Conservation (phyloP, 108 stramenopile species). For the Nitzschia palea region DNA sequence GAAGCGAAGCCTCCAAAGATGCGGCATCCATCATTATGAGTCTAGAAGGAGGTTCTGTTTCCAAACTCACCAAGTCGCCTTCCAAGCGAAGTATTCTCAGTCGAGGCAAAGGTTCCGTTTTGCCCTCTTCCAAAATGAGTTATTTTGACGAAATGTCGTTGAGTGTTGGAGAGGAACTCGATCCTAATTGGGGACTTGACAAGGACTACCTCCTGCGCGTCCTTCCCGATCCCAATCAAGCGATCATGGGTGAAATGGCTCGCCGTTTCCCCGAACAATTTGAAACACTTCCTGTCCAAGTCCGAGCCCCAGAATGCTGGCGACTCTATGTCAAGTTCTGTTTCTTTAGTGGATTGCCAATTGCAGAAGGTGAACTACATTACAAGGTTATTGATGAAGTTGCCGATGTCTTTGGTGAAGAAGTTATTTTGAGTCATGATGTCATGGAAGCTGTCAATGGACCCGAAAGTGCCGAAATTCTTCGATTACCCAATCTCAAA, state of each 20-base stretch:
- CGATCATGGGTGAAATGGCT: constrained; percentile 64
- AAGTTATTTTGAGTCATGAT: constrained; percentile 73
- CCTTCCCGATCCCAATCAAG: constrained; percentile 52
- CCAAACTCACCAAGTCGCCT: neutral
- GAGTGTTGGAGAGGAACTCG: constrained; percentile 51
- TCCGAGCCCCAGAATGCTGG: constrained; percentile 68
- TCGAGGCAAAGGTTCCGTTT: neutral
- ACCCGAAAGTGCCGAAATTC: constrained; percentile 58
- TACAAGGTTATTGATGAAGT: constrained; percentile 71
- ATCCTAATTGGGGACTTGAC: constrained; percentile 56
- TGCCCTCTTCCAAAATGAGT: neutral
- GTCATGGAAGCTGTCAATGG: constrained; percentile 89
- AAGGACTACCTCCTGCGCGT: constrained; percentile 42
- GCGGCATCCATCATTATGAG: neutral
- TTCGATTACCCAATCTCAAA: constrained; percentile 77
- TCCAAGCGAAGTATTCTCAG: constrained; percentile 9
- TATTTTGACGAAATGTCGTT: constrained; percentile 31
- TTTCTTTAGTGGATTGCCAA: constrained; percentile 85
- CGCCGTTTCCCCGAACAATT: constrained; percentile 62
- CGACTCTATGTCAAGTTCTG: constrained; percentile 80
- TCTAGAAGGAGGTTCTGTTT: neutral
- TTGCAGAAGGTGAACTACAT: constrained; percentile 88
- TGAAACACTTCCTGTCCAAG: constrained; percentile 74
- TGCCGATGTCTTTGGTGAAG: constrained; percentile 43
- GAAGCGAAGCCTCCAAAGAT: constrained; percentile 1